Evolutionary conservation across 306 rosid genomes (phyloP), one percentile per base, ranked within the genome.

Genomic region (Quercus alba): DNA sequence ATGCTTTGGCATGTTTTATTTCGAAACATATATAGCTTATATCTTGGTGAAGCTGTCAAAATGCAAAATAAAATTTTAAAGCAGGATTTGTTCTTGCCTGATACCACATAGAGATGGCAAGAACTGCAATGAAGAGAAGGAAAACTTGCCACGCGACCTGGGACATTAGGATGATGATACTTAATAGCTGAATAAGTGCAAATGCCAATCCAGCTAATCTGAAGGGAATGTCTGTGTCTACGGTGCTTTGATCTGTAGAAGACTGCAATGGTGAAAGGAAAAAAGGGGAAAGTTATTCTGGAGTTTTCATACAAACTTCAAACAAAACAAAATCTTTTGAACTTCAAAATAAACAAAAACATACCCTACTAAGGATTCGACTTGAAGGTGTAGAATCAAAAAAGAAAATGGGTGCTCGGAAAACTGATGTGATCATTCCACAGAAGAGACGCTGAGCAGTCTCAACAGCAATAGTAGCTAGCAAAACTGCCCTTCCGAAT

Each of bases 341-440:
- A 68, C 73, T 75, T 52, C 3, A 59, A 33, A 75, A 74, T 66
- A 61, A 76, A 38, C 26, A 62, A 82, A 81, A 72, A 84, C 88
- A 77, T 18, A 94, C 99, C 90, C 97, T 88, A 76, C 82, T 93
- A 26, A 94, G 88, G 83, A 94, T 94, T 83, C 88, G 78, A 82
- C 99, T 93, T 51, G 97, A 93, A 73, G 97, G 97, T 13, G 97
- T 93, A 78, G 88, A 85, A 49, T 93, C 97, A 4, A 94, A 94
- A 83, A 93, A 94, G 31, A 88, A 88, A 75, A 94, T 81, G 31
- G 97, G 95, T 58, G 99, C 97, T 35, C 93, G 87, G 83, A 93
- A 94, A 68, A 94, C 81, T 4, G 99, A 88, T 12, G 85, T 80
- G 54, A 90, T 82, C 99, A 94, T 94, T 81, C 92, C 89, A 20